Base-by-base conservation (phyloP, 306 rosid genomes). In the Inga leiocalycina region DNA sequence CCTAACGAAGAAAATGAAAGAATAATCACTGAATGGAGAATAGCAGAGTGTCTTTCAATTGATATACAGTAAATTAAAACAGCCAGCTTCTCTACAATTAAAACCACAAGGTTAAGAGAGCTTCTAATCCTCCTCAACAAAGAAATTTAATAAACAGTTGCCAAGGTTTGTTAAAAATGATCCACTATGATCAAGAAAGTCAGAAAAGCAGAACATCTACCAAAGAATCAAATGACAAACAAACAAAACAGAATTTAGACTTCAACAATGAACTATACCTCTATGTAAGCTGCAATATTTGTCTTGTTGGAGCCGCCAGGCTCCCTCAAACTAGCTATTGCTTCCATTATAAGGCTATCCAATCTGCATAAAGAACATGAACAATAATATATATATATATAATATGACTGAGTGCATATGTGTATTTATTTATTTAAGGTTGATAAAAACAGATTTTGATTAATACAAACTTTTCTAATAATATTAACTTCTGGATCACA, bases 221-320 rank as follows among this genome's bases (percentile, higher is more conserved):
- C 62, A 69, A 72, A 32, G 11, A 68, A 73, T 41, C 7, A 17
- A 76, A 64, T 49, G 80, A 43, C 51, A 65, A 65, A 10, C 37
- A 79, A 22, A 79, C 15, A 12, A 65, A 85, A 83, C 54, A n/a
- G 54, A 76, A 69, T 19, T 71, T 71, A 57, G 52, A 41, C 14
- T 72, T 43, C 64, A 35, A 48, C 77, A 76, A 35, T 16, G 49
- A 81, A 67, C 30, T 22, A 69, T 88, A 96, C 99, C 99, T 91
- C 97, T 17, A 96, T 96, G 84, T 92, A 96, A 22, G 95, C 80
- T 34, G 94, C 92, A 84, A 96, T 96, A 64, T 90, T 65, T 56
- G 98, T 94, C 91, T 92, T 96, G 82, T 92, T 94, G 80, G 99
- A 94, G 71, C 99, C 98, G 46, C 94, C 90, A 44, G 85, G 87